A percentile compares a stretch with the other conserved stretches of the same genome.
These are phyloP conservation scores for Dactylellina drechsleri DNA, from an alignment of 2,329 filamentous ascomycete genomes.

Conservation along the genomic window DNA sequence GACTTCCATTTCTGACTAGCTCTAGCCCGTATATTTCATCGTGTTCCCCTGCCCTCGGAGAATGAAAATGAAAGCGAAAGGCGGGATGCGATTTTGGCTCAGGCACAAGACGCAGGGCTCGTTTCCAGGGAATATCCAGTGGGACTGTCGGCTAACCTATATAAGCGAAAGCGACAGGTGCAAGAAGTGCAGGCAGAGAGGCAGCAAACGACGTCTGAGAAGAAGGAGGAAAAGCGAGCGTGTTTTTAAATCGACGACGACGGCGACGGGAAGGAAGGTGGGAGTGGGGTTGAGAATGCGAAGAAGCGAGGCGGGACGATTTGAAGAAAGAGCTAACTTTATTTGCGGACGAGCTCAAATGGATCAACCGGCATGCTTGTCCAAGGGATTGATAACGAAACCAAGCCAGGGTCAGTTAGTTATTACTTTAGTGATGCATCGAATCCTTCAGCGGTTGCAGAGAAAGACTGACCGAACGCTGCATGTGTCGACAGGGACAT, in stretches of 20 bases:
- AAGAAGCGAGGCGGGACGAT: neutral
- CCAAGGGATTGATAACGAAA: too few relatives aligned
- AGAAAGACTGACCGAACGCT: too few relatives aligned
- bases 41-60: too few relatives aligned
- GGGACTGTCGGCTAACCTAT: neutral
- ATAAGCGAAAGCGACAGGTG: slow-evolving; percentile 20
- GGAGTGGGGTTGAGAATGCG: neutral
- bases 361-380: too few relatives aligned
- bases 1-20: slow-evolving; percentile 45
- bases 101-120: slow-evolving; percentile 16
- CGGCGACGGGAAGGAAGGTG: neutral
- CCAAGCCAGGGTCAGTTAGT: too few relatives aligned
- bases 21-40: neutral
- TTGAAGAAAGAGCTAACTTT: too few relatives aligned
- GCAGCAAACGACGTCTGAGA: slow-evolving; percentile 10
- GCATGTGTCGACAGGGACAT: too few relatives aligned
- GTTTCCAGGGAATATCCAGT: neutral
- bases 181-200: slow-evolving; percentile 1
- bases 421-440: too few relatives aligned
- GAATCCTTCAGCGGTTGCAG: too few relatives aligned
- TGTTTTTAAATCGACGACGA: neutral
- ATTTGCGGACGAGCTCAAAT: too few relatives aligned
- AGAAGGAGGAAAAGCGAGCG: neutral
- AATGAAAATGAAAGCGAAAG: slow-evolving; percentile 13
- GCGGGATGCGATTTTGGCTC: slow-evolving; percentile 10